Evolutionary conservation across 1,284 basidiomycete species (phyloP).

Genomic region (Volvariella volvacea): DNA sequence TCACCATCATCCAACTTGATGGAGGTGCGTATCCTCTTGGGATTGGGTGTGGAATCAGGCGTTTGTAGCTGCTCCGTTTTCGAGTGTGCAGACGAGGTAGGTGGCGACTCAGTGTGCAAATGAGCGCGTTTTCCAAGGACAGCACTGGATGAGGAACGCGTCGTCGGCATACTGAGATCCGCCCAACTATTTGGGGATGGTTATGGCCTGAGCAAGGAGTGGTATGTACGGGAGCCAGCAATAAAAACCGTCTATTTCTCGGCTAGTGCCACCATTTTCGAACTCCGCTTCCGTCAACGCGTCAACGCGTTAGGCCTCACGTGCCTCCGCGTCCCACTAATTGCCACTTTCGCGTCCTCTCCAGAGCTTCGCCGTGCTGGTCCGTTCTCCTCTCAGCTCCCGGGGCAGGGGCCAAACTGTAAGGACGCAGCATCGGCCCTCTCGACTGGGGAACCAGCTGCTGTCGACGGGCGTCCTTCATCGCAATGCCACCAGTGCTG

Average conservation of each 20-base stretch:
- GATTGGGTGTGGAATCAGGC: slow-evolving; percentile 56
- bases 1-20: slow-evolving; percentile 41
- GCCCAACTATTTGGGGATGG: slow-evolving; percentile 15
- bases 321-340: slow-evolving; percentile 13
- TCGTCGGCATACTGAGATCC: slow-evolving; percentile 9
- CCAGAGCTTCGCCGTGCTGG: no score
- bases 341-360: background rate
- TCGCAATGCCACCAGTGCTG: no score
- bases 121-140: slow-evolving; percentile 57
- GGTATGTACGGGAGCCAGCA: slow-evolving; percentile 6
- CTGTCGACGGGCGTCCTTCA: no score
- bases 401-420: no score
- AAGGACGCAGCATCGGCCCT: no score
- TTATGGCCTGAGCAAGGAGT: slow-evolving; percentile 14
- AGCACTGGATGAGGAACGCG: slow-evolving; percentile 32
- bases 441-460: no score
- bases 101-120: slow-evolving; percentile 26
- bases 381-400: no score
- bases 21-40: slow-evolving; percentile 53
- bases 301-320: slow-evolving; percentile 29
- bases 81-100: slow-evolving; percentile 17
- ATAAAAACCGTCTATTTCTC: slow-evolving; percentile 2
- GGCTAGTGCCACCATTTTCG: slow-evolving; percentile 22
- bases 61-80: slow-evolving; percentile 39
- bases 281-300: slow-evolving; percentile 30